Conservation (phyloP, 2,329 filamentous ascomycete genomes). For the Leptographium procerum region DNA sequence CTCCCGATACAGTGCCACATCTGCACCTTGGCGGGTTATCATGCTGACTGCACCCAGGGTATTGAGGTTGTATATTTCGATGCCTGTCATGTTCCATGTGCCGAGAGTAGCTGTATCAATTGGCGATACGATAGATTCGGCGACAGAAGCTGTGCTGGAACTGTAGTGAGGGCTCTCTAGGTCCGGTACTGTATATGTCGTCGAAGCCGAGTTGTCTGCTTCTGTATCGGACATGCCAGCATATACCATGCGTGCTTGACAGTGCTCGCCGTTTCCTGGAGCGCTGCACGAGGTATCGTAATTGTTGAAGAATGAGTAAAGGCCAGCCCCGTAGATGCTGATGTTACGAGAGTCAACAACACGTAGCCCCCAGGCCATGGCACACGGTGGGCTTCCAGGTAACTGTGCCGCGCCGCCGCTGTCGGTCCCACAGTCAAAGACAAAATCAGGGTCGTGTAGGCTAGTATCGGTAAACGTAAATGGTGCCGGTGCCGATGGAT, state of each 20-base stretch:
- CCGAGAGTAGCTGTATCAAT: background rate
- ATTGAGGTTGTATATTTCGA: slow-evolving; percentile 32
- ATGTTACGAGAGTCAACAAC: slow-evolving; percentile 41
- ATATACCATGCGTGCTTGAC: slow-evolving; percentile 28
- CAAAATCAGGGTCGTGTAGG: slow-evolving; percentile 38
- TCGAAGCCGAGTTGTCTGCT: background rate
- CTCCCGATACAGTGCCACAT: slow-evolving; percentile 12
- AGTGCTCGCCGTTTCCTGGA: slow-evolving; percentile 24
- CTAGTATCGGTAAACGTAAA: slow-evolving; percentile 28
- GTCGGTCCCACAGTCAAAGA: slow-evolving; percentile 22
- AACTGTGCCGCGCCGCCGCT: background rate
- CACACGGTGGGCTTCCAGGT: slow-evolving; percentile 27
- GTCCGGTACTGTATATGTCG: background rate
- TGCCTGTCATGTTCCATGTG: slow-evolving; percentile 14
- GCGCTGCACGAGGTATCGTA: slow-evolving; percentile 34
- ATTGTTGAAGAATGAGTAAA: slow-evolving; percentile 51
- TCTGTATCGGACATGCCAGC: slow-evolving; percentile 17
- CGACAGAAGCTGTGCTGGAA: background rate
- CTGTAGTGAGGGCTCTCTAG: background rate
- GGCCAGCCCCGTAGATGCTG: slow-evolving; percentile 44
- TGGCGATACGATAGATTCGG: background rate
- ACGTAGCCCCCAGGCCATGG: slow-evolving; percentile 51
- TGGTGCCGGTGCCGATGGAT: slow-evolving; percentile 40
- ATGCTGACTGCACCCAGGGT: slow-evolving; percentile 26
- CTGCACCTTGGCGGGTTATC: slow-evolving; percentile 9